These are phyloP conservation scores for Didymella sp. DNA, from an alignment of 2,329 filamentous ascomycete genomes.

Conservation along the genomic window DNA sequence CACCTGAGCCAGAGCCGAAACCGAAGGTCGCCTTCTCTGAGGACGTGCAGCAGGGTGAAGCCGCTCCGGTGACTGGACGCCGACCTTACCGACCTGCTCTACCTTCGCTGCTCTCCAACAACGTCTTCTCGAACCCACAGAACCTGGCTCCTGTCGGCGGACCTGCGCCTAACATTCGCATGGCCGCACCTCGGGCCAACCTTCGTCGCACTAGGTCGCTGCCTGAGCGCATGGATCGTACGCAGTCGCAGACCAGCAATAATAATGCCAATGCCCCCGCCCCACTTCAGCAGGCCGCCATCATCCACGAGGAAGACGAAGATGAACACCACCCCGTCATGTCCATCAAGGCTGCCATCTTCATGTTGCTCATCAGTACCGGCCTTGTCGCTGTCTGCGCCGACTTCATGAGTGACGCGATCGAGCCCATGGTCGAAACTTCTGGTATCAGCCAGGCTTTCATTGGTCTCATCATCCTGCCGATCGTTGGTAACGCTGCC, in stretches of 20 bases:
- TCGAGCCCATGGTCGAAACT: slow-evolving; percentile 68
- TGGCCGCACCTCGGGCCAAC: slow-evolving; percentile 38
- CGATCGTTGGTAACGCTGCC: slow-evolving; percentile 83
- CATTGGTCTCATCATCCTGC: slow-evolving; percentile 79
- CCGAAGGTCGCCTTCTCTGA: slow-evolving; percentile 52
- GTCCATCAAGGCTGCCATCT: slow-evolving; percentile 64
- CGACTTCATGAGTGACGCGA: slow-evolving; percentile 78
- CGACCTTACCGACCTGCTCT: slow-evolving; percentile 66
- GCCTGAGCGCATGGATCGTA: slow-evolving; percentile 46
- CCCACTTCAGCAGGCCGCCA: slow-evolving; percentile 28
- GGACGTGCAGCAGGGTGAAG: slow-evolving; percentile 37
- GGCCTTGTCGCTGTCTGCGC: slow-evolving; percentile 67
- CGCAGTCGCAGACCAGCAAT: slow-evolving; percentile 27
- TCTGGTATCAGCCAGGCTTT: slow-evolving; percentile 73
- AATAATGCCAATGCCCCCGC: slow-evolving; percentile 29
- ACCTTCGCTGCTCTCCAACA: slow-evolving; percentile 72
- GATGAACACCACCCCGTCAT: slow-evolving; percentile 52
- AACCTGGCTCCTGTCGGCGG: slow-evolving; percentile 43
- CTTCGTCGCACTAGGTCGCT: slow-evolving; percentile 47
- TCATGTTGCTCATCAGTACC: slow-evolving; percentile 63
- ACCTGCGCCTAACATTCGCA: slow-evolving; percentile 41
- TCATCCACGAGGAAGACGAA: slow-evolving; percentile 30
- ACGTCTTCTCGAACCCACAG: slow-evolving; percentile 66
- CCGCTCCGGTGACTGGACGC: slow-evolving; percentile 56
- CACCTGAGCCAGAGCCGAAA: slow-evolving; percentile 19